Evolutionary conservation across 2,329 filamentous ascomycete species (phyloP).

Genomic region (Penicillium sp.): DNA sequence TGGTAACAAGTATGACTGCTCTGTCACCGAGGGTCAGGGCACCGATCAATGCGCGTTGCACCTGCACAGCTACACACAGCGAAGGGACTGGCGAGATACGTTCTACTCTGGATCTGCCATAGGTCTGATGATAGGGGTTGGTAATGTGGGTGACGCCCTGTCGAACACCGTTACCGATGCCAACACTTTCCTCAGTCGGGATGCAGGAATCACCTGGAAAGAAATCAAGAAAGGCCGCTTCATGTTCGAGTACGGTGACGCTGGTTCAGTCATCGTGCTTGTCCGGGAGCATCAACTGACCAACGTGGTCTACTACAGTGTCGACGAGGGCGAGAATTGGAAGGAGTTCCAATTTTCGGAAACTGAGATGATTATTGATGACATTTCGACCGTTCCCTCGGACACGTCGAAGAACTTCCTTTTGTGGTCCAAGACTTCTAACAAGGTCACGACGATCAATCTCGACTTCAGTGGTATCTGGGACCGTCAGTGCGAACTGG

Average conservation of each 20-base stretch:
- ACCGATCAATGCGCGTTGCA: conserved; percentile 77
- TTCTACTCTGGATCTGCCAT: conserved; percentile 87
- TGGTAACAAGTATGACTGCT: conserved; percentile 71
- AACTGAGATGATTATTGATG: conserved; percentile 69
- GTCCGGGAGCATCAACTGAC: conserved; percentile 71
- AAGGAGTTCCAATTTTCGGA: conserved; percentile 70
- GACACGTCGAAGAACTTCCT: conserved; percentile 90
- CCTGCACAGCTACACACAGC: conserved; percentile 93
- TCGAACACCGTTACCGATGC: conserved; percentile 61
- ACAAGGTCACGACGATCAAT: conserved; percentile 70
- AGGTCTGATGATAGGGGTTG: conserved; percentile 85
- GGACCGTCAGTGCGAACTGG: conserved; percentile 67
- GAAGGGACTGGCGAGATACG: conserved; percentile 75
- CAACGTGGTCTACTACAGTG: conserved; percentile 70
- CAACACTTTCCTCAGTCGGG: conserved; percentile 86
- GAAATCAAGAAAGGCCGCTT: conserved; percentile 83
- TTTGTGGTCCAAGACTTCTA: conserved; percentile 69
- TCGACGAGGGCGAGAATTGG: conserved; percentile 83
- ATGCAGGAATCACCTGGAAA: conserved; percentile 88
- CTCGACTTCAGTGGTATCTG: conserved; percentile 85
- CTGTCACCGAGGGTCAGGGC: conserved; percentile 53
- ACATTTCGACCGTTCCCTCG: conserved; percentile 85
- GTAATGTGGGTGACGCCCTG: conserved; percentile 81
- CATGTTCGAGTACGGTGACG: conserved; percentile 94
- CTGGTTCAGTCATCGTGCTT: conserved; percentile 88